Conservation (phyloP, 2,329 filamentous ascomycete genomes). For the Epicoccum nigrum region DNA sequence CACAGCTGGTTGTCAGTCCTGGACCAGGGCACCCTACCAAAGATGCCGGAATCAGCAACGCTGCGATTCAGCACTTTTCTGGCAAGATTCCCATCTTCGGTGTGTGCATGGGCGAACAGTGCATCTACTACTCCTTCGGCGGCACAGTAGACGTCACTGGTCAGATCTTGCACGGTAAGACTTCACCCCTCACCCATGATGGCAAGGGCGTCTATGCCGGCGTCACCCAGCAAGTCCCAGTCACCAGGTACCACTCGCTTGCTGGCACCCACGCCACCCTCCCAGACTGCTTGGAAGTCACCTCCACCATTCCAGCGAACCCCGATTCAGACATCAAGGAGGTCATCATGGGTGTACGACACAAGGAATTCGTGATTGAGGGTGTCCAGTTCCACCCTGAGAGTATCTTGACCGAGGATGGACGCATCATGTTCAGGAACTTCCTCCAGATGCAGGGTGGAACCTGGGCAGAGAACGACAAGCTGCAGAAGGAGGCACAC, state of each 20-base stretch:
- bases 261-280: conserved; percentile 89
- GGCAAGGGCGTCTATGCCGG: conserved; percentile 86
- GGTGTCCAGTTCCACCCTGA: conserved; percentile 98
- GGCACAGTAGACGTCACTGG: conserved; percentile 90
- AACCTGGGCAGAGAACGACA: conserved; percentile 84
- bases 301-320: conserved; percentile 78
- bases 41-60: conserved; percentile 92
- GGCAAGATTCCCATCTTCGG: conserved; percentile 95
- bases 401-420: conserved; percentile 90
- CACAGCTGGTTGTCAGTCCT: conserved; percentile 92
- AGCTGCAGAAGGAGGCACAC: conserved; percentile 51
- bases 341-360: conserved; percentile 95
- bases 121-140: conserved; percentile 92
- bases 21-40: conserved; percentile 90
- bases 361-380: conserved; percentile 90
- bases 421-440: conserved; percentile 88
- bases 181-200: conserved; percentile 87
- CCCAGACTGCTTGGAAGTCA: conserved; percentile 83
- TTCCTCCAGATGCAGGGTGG: conserved; percentile 88
- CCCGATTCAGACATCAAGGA: conserved; percentile 77
- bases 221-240: conserved; percentile 79
- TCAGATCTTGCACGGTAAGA: conserved; percentile 97
- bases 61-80: conserved; percentile 86
- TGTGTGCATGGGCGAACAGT: conserved; percentile 99
- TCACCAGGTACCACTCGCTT: conserved; percentile 95